These are phyloP conservation scores for Chrysochromulina parva DNA, from an alignment of 78 protist genomes.

Conservation along the genomic window DNA sequence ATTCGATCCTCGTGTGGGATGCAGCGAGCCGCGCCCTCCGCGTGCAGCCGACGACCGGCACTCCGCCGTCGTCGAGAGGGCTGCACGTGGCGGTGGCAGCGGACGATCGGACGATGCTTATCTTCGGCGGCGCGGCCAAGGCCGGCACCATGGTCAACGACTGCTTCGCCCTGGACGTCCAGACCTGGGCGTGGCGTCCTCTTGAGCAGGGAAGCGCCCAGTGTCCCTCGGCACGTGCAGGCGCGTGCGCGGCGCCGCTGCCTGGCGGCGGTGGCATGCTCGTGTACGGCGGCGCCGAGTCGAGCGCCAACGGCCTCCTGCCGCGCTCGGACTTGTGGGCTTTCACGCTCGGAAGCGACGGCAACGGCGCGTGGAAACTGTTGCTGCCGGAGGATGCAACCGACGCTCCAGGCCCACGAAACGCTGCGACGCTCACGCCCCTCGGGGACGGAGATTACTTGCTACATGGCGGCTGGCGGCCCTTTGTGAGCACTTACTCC, in stretches of 20 bases:
- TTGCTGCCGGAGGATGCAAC: neutral
- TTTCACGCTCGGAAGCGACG: neutral
- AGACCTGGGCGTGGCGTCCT: neutral
- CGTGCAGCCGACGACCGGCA: neutral
- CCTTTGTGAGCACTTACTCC: neutral
- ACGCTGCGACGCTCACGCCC: neutral
- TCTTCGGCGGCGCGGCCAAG: constrained; percentile 19
- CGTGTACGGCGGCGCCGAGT: neutral
- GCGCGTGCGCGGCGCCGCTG: neutral
- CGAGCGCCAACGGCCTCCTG: neutral
- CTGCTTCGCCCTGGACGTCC: neutral
- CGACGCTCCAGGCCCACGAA: neutral
- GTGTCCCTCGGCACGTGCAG: neutral
- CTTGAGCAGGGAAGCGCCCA: neutral
- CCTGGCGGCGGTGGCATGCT: neutral
- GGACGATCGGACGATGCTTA: neutral
- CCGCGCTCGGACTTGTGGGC: neutral
- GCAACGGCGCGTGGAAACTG: neutral
- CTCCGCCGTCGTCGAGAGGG: neutral
- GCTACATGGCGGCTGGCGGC: constrained; percentile 26
- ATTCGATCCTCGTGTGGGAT: neutral
- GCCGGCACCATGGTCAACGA: neutral
- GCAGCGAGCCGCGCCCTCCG: too few relatives aligned
- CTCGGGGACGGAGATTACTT: neutral
- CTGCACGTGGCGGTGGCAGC: constrained; percentile 9